Evolutionary conservation across 192 early-diverging fungal genomes (phyloP).

Genomic region (Coemansia sp.): DNA sequence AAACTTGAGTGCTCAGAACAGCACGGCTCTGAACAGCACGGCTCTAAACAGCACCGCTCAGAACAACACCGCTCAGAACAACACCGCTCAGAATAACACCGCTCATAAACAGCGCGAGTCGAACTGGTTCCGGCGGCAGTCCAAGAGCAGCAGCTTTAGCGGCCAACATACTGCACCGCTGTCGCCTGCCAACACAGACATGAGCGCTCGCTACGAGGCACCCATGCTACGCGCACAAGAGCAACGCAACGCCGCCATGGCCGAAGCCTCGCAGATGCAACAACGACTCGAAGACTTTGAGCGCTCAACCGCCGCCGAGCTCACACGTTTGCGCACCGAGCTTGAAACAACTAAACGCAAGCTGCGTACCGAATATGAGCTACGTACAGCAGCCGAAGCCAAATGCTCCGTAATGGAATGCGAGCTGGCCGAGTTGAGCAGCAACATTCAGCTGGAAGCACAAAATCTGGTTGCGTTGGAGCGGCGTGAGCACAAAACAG

Average conservation of each 20-base stretch:
- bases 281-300: constrained; percentile 20
- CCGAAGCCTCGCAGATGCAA: constrained; percentile 28
- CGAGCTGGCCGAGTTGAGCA: constrained; percentile 53
- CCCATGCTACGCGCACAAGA: constrained; percentile 39
- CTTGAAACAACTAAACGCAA: constrained; percentile 21
- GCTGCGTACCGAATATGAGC: constrained; percentile 39
- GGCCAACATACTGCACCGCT: not conserved
- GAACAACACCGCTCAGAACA: not conserved
- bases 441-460: constrained; percentile 48
- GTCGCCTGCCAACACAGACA: not conserved
- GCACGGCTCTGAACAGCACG: no score
- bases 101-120: constrained; percentile 8
- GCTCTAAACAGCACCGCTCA: no score
- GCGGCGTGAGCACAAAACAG: constrained; percentile 37
- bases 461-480: constrained; percentile 48
- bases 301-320: constrained; percentile 13
- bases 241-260: constrained; percentile 37
- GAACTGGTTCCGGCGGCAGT: constrained; percentile 46
- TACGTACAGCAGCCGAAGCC: constrained; percentile 50
- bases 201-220: constrained; percentile 22
- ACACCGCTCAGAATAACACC: not conserved
- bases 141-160: constrained; percentile 19
- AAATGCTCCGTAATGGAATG: constrained; percentile 52
- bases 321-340: constrained; percentile 22
- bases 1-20: constrained; percentile 17